Base-by-base conservation (phyloP, 2,329 filamentous ascomycete species). In the Aspergillus aculeatinus region DNA sequence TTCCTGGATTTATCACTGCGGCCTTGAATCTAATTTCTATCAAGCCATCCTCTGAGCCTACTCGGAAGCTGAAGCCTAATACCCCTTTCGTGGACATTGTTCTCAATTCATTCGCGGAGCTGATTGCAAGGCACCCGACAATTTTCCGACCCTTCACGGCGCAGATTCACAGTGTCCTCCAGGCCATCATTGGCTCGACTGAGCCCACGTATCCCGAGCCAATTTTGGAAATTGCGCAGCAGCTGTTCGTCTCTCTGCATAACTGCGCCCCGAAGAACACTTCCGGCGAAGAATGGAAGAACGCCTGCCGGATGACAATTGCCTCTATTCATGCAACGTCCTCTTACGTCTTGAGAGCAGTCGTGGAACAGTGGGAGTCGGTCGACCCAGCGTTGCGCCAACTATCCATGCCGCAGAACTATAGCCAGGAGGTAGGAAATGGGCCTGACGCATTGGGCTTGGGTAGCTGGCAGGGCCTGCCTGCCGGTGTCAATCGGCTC, bases 291-390 rank as follows among this genome's bases (percentile, higher is more conserved):
- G 92, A 96, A 74, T 97, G 93, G 93, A 81, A 81, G 16, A 89
- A 86, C 66, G 81, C 86, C 16, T 77, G 93, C 50, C 83, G 83
- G 51, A 78, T 80, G 7, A 81, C 88, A 11, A 78, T 96, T 25
- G 81, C 82, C 42, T 83, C 85, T 42, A 82, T 87, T 16, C 92
- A 97, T 68, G 76, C 78, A 25, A 89, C 90, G 1, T 86, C 89
- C 48, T 89, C 96, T 68, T 85, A 88, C 64, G 82, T 96, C 0
- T 90, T 96, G 69, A 87, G 93, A 52, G 87, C 88, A 10, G 83
- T 96, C 0, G 77, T 89, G 11, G 93, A 97, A 72, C 89, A 91
- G 47, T 95, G 92, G 89, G 87, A 93, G 67, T 86, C 91, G 0
- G 81, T 82, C 2, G 80, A 83, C 33, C 83, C 74, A n/a, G 66